Percentiles rank a stretch among this genome's conserved stretches.
Evolutionary conservation across 805 yeast species (phyloP).

Genomic region (Isabelozyma pseudorhagii): DNA sequence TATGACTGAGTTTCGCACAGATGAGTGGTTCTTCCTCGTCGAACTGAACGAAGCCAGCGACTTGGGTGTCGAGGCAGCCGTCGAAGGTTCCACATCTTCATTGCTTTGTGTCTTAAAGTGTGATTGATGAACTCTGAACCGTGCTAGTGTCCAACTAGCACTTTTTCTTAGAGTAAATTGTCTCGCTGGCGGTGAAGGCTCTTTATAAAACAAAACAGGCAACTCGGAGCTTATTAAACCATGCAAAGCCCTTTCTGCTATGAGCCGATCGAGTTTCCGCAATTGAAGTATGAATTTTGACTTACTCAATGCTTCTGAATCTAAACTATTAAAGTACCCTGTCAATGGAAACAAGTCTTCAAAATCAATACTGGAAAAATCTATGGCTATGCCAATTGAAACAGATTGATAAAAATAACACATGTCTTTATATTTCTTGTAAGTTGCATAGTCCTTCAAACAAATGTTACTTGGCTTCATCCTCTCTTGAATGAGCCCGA

Average conservation of each 20-base stretch:
- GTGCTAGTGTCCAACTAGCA: conserved; percentile 7
- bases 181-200: background rate
- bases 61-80: no score
- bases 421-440: background rate
- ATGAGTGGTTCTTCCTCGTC: no score
- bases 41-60: no score
- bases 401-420: conserved; percentile 12
- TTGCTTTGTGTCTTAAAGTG: no score
- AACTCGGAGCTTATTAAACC: conserved; percentile 8
- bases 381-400: conserved; percentile 2
- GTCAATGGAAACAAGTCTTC: background rate
- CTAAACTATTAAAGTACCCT: conserved; percentile 1
- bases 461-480: conserved; percentile 17
- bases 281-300: conserved; percentile 3
- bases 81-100: no score
- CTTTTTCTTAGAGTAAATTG: conserved; percentile 5
- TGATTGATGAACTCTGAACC: no score
- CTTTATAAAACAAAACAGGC: conserved; percentile 4
- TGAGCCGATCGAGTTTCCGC: conserved; percentile 5
- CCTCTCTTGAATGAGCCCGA: conserved; percentile 8
- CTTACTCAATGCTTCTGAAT: background rate
- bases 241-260: conserved; percentile 4
- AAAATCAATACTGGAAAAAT: conserved; percentile 2
- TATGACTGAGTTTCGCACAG: no score
- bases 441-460: conserved; percentile 1